Evolutionary conservation across 768 basidiomycete species (phyloP).

Genomic region (Russula sp.): DNA sequence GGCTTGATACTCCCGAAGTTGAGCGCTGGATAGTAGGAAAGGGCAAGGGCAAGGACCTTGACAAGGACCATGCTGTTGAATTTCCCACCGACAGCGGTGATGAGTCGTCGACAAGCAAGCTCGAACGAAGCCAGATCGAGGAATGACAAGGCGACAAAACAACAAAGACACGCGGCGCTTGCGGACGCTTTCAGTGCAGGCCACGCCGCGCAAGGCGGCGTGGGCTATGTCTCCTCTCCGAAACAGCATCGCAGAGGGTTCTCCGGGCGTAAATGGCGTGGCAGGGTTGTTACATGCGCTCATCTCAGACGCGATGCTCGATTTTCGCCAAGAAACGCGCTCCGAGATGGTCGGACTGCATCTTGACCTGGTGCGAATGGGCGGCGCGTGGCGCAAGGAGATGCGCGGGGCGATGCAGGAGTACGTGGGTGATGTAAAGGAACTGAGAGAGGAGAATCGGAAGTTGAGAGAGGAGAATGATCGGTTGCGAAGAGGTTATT

Average conservation of each 20-base stretch:
- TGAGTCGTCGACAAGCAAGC: conserved; percentile 34
- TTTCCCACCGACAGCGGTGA: conserved; percentile 49
- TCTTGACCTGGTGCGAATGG: conserved; percentile 69
- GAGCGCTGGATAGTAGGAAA: conserved; percentile 50
- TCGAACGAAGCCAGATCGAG: conserved; percentile 35
- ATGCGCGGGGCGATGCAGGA: conserved; percentile 60
- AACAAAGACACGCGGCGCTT: conserved; percentile 40
- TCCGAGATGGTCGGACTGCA: conserved; percentile 75
- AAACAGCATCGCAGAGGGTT: conserved; percentile 43
- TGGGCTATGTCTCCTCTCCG: conserved; percentile 34
- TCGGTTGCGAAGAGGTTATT: conserved; percentile 44
- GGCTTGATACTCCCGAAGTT: conserved; percentile 54
- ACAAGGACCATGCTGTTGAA: conserved; percentile 36
- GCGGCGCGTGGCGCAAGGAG: conserved; percentile 64
- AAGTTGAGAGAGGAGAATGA: conserved; percentile 66
- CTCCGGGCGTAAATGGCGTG: conserved; percentile 41
- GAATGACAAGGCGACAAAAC: conserved; percentile 49
- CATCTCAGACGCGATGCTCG: conserved; percentile 69
- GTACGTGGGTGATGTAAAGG: conserved; percentile 54
- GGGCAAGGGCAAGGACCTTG: conserved; percentile 20
- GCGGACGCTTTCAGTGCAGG: conserved; percentile 42
- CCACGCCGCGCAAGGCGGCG: conserved; percentile 52
- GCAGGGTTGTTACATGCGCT: conserved; percentile 64
- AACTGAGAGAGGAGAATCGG: conserved; percentile 46
- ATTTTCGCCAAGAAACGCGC: conserved; percentile 65